These are phyloP conservation scores for Trypanosoma caninum DNA, from an alignment of 208 protist genomes.

Conservation along the genomic window DNA sequence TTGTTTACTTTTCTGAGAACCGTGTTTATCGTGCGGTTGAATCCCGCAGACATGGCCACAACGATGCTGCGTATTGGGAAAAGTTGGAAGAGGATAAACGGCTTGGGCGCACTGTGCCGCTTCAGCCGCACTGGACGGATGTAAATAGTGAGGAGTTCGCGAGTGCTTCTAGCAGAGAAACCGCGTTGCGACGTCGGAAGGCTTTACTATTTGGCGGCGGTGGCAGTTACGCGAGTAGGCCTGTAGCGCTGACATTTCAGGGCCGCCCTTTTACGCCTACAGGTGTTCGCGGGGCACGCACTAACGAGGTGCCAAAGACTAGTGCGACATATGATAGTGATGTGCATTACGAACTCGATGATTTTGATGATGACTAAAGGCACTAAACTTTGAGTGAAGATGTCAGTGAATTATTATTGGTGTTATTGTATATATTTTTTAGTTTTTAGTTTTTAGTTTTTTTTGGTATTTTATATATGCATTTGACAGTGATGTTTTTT, in stretches of 20 bases:
- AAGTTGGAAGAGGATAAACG: conserved; percentile 5
- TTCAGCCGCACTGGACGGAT: conserved; percentile 18
- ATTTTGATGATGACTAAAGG: conserved; percentile 2
- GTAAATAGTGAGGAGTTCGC: conserved; percentile 17
- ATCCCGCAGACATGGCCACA: conserved; percentile 27
- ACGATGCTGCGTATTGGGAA: conserved; percentile 13
- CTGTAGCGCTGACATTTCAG: conserved; percentile 36
- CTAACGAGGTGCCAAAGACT: conserved; percentile 4
- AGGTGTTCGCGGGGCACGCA: conserved; percentile 32
- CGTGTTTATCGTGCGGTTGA: conserved; percentile 35
- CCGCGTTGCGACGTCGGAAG: conserved; percentile 5
- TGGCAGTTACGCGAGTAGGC: background rate
- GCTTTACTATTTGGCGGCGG: background rate
- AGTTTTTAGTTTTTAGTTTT: no score
- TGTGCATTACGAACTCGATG: conserved; percentile 19
- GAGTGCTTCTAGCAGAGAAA: conserved; percentile 15
- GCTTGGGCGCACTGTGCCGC: background rate
- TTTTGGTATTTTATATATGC: no score
- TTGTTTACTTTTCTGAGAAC: conserved; percentile 26
- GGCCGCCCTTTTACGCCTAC: conserved; percentile 48
- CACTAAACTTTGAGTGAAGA: background rate
- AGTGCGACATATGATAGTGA: conserved; percentile 9
- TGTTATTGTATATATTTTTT: background rate
- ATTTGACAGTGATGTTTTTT: no score
- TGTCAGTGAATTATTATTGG: no score